Evolutionary conservation across 257 asterid genomes (phyloP), one percentile per base, ranked within the genome.

Genomic region (Plantago elongata): DNA sequence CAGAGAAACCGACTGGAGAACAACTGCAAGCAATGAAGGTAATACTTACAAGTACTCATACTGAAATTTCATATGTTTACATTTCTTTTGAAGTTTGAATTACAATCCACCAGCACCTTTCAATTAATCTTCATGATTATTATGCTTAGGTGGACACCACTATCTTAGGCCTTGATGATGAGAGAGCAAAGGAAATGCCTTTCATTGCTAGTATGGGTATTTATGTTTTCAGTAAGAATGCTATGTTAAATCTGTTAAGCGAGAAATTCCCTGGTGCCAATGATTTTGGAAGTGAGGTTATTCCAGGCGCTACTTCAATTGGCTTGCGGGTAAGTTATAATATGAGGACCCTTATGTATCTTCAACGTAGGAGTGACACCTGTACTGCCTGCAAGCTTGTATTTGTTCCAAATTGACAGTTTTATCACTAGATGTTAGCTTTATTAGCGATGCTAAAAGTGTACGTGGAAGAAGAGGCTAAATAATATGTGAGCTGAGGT

Each of bases 141-240:
- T 14, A 9, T 55, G 8, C 40, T 63, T 64, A 83, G 89, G 86
- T 83, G 51, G 89, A 83, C 72, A 83, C 89, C 42, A 80, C 89
- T 5, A 83, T 83, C 58, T 60, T 83, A 64, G 89, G 89, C 38
- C 89, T 83, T 29, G 89, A 83, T 52, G 89, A 83, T 51, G 75
- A 77, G 71, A 80, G 89, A 66, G 89, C 89, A 50, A 83, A 79
- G 66, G 84, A 79, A 69, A 82, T 74, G 85, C 89, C 89, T 56
- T 82, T 69, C 37, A 82, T 82, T 47, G 89, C 89, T 47, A 82
- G 89, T 65, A 82, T 82, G 89, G 89, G 89, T 16, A 83, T 83
- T 65, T 83, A 83, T 6, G 86, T 83, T 71, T 63, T 83, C 74
- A 80, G 84, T 29, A 83, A 83, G 76, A 54, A 80, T 8, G 89